A percentile compares a stretch with the other conserved stretches of the same genome.
These are phyloP conservation scores for Psilocybe cubensis DNA, from an alignment of 768 basidiomycete genomes.

Conservation along the genomic window DNA sequence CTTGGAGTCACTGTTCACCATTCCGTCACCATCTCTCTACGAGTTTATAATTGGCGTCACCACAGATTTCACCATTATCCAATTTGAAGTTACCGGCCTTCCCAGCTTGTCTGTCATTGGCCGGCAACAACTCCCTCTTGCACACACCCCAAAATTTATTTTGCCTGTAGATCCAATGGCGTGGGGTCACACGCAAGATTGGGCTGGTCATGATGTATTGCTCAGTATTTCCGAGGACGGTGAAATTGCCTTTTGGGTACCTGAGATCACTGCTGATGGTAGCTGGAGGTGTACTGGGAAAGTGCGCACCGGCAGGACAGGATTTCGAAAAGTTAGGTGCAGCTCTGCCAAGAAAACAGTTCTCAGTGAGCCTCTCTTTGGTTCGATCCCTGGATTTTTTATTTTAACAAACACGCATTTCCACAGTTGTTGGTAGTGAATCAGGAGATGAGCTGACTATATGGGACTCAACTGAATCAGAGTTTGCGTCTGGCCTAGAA, in stretches of 20 bases:
- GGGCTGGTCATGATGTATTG: conserved; percentile 69
- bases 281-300: conserved; percentile 73
- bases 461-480: conserved; percentile 95
- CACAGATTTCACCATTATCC: conserved; percentile 58
- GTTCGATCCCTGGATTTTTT: background rate
- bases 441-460: conserved; percentile 86
- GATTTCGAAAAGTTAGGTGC: conserved; percentile 75
- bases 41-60: conserved; percentile 73
- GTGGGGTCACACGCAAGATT: conserved; percentile 58
- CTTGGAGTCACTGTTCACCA: conserved; percentile 65
- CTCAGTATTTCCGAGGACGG: conserved; percentile 79
- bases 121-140: conserved; percentile 55
- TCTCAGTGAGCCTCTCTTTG: conserved; percentile 56
- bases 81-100: conserved; percentile 47
- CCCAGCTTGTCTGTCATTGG: conserved; percentile 51
- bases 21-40: conserved; percentile 54
- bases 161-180: conserved; percentile 89
- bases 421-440: conserved; percentile 60
- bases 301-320: conserved; percentile 71
- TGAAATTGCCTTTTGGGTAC: conserved; percentile 87
- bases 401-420: conserved; percentile 3
- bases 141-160: conserved; percentile 53
- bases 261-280: conserved; percentile 38
- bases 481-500: conserved; percentile 91
- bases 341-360: conserved; percentile 93